Conservation (phyloP, 2,329 filamentous ascomycete species). For the Fusarium sp. region DNA sequence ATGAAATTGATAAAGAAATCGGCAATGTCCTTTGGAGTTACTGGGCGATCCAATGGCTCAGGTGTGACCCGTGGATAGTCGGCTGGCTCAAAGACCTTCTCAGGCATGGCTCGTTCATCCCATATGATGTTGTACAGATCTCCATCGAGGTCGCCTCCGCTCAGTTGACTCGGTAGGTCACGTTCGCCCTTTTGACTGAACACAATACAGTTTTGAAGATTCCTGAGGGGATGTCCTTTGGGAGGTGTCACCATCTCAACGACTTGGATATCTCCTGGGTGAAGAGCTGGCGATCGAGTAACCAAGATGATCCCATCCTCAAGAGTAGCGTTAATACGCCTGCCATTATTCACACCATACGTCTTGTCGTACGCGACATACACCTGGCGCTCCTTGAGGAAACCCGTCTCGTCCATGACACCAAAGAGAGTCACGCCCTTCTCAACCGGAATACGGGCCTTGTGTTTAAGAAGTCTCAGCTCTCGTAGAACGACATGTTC, state of each 20-base stretch:
- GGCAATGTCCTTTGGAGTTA: slow-evolving; percentile 75
- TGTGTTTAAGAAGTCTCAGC: slow-evolving; percentile 81
- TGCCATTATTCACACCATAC: slow-evolving; percentile 24
- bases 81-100: slow-evolving; percentile 65
- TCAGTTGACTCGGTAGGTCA: slow-evolving; percentile 82
- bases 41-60: slow-evolving; percentile 68
- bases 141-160: slow-evolving; percentile 86
- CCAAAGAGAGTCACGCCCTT: slow-evolving; percentile 83
- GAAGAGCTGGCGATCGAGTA: slow-evolving; percentile 83
- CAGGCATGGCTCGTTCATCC: slow-evolving; percentile 65
- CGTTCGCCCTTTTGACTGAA: slow-evolving; percentile 79
- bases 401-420: slow-evolving; percentile 83
- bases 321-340: slow-evolving; percentile 46
- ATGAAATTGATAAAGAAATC: slow-evolving; percentile 86
- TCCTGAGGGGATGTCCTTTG: slow-evolving; percentile 66
- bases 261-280: slow-evolving; percentile 83
- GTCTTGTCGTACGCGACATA: slow-evolving; percentile 69
- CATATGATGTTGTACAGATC: slow-evolving; percentile 86
- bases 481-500: slow-evolving; percentile 78
- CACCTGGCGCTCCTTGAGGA: slow-evolving; percentile 74
- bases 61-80: slow-evolving; percentile 74
- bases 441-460: slow-evolving; percentile 77
- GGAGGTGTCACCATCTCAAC: slow-evolving; percentile 73
- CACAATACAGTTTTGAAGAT: slow-evolving; percentile 78
- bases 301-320: slow-evolving; percentile 66